A percentile compares a stretch with the other conserved stretches of the same genome.
These are phyloP conservation scores for Xerocomus cyaneibrunnescens DNA, from an alignment of 1,284 basidiomycete genomes.

Conservation along the genomic window DNA sequence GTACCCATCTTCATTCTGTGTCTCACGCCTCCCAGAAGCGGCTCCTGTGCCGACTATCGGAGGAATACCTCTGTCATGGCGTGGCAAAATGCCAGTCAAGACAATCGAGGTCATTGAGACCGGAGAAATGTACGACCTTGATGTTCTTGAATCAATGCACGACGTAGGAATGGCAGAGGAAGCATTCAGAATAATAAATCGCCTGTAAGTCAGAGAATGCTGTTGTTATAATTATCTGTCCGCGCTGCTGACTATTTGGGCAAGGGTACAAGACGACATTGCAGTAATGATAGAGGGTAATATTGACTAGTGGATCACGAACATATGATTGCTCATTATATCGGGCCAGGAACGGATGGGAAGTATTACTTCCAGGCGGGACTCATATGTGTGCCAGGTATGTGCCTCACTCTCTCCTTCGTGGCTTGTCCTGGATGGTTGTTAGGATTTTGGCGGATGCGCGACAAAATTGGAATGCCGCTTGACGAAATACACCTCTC, in stretches of 20 bases:
- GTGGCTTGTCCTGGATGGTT: not conserved
- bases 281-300: conserved; percentile 75
- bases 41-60: conserved; percentile 25
- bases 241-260: not conserved
- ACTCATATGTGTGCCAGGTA: conserved; percentile 64
- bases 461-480: conserved; percentile 73
- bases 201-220: conserved; percentile 48
- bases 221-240: no score
- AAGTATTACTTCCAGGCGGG: conserved; percentile 75
- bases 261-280: conserved; percentile 68
- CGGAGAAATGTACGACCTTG: conserved; percentile 51
- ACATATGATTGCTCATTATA: not conserved
- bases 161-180: conserved; percentile 42
- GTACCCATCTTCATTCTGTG: conserved; percentile 58
- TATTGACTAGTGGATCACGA: not conserved
- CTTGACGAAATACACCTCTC: conserved; percentile 67
- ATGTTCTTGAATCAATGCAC: conserved; percentile 34
- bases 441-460: conserved; percentile 75
- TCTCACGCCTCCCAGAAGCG: conserved; percentile 42
- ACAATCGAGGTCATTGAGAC: conserved; percentile 54
- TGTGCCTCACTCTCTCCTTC: conserved; percentile 5
- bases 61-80: conserved; percentile 48
- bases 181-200: conserved; percentile 64
- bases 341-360: conserved; percentile 52
- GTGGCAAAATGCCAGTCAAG: conserved; percentile 49